These are phyloP conservation scores for Isochrysis galbana DNA, from an alignment of 78 protist genomes.

Conservation along the genomic window DNA sequence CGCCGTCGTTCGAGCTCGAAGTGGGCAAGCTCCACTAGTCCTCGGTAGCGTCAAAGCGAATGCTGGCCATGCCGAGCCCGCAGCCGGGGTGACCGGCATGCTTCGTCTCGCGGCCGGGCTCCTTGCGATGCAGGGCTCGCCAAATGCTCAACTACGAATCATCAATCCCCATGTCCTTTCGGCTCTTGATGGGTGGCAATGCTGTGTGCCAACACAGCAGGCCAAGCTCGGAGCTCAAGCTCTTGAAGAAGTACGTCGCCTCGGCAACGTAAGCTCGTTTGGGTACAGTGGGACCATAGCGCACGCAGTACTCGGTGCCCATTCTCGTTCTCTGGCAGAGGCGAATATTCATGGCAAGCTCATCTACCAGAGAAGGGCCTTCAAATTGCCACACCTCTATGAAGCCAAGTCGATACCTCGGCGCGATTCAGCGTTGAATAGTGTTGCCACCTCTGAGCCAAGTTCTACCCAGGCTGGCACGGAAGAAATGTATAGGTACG, in stretches of 20 bases:
- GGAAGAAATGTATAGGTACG: background rate
- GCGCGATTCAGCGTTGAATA: background rate
- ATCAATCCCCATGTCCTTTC: background rate
- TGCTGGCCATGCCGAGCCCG: constrained; percentile 70
- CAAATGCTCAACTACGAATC: background rate
- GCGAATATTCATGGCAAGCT: background rate
- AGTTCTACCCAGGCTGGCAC: background rate
- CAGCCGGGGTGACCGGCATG: constrained; percentile 5
- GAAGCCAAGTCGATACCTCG: no score
- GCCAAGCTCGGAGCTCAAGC: background rate
- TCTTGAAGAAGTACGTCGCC: background rate
- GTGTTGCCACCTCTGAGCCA: background rate
- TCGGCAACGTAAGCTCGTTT: background rate
- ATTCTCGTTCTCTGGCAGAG: background rate
- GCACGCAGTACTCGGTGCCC: background rate
- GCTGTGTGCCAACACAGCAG: background rate
- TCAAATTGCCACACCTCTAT: no score
- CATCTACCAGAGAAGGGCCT: no score
- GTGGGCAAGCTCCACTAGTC: background rate
- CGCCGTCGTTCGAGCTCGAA: background rate
- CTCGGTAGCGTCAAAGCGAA: constrained; percentile 71
- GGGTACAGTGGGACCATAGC: background rate
- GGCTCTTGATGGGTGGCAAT: background rate
- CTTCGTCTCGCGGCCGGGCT: background rate
- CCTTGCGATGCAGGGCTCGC: background rate